Evolutionary conservation across 2,329 filamentous ascomycete genomes (phyloP).

Genomic region (Colletotrichum sp.): DNA sequence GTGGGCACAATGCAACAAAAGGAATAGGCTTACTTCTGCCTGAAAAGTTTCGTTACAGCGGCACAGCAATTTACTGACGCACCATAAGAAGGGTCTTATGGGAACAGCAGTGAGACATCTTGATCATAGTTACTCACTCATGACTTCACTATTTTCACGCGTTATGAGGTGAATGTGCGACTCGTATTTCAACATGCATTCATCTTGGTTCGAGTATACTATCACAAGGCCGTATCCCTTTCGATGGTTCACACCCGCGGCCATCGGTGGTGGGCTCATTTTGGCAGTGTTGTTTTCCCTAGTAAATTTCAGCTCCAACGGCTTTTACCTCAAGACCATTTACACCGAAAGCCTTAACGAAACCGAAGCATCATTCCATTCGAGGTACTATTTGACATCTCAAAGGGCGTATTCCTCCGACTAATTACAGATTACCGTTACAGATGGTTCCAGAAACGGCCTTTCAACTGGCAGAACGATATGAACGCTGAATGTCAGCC

Average conservation of each 20-base stretch:
- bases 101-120: accelerated
- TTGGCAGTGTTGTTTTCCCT: not conserved
- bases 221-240: not conserved
- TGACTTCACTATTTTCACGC: too few relatives aligned
- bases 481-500: not conserved
- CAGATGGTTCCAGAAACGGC: not conserved
- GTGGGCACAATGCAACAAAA: accelerated
- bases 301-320: not conserved
- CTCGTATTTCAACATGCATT: not conserved
- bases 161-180: not conserved
- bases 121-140: too few relatives aligned
- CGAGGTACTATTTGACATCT: not conserved
- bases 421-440: not conserved
- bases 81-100: not conserved
- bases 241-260: not conserved
- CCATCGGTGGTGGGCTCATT: not conserved
- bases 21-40: not conserved
- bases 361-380: not conserved
- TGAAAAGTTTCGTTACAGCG: not conserved
- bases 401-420: not conserved
- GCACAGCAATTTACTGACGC: not conserved
- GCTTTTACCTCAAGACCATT: not conserved
- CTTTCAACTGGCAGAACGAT: not conserved
- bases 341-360: not conserved
- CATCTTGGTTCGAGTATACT: not conserved